Evolutionary conservation across 208 protist species (phyloP), one percentile per base, ranked within the genome.

Genomic region (Strigomonas galati): DNA sequence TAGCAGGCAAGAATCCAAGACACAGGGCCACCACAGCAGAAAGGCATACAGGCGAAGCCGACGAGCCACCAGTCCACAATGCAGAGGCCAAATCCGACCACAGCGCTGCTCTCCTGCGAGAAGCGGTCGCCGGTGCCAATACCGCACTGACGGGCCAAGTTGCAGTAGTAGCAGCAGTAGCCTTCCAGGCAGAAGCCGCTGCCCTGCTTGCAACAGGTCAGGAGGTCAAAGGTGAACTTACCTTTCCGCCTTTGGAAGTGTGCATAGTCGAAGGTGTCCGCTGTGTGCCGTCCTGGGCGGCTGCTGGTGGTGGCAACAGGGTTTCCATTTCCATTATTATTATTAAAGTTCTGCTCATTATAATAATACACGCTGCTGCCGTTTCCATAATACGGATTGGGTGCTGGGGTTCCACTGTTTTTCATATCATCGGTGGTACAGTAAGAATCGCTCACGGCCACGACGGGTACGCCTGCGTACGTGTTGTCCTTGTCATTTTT

Each of bases 81-180:
- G 51, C 10, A 14, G 23, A 23, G 7, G 14, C n/a, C 10, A 56
- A 56, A 56, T 10, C 51, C 17, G n/a, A 56, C 51, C 23, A 23
- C 12, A 56, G 9, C 27, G 14, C 27, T 7, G 10, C 27, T 7
- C n/a, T 56, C 23, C 23, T 56, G 10, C 51, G n/a, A n/a, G n/a
- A n/a, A n/a, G n/a, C n/a, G n/a, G 7, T 26, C 51, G n/a, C n/a
- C 10, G 7, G 51, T 28, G 17, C 17, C 17, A 56, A 64, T 52
- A n/a, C 51, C 51, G 21, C 23, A 52, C 59, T 64, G 59, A 9
- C 59, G 59, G 12, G 59, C 48, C n/a, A 51, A 7, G 14, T 64
- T 27, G 27, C 59, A 64, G 40, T 27, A 64, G 23, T 52, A 52
- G 32, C 32, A 57, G 9, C 28, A 30, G 9, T 10, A 24, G 9